phyloP scores from a whole-genome alignment of 306 rosid genomes.

The Acmispon strigosus region DNA sequence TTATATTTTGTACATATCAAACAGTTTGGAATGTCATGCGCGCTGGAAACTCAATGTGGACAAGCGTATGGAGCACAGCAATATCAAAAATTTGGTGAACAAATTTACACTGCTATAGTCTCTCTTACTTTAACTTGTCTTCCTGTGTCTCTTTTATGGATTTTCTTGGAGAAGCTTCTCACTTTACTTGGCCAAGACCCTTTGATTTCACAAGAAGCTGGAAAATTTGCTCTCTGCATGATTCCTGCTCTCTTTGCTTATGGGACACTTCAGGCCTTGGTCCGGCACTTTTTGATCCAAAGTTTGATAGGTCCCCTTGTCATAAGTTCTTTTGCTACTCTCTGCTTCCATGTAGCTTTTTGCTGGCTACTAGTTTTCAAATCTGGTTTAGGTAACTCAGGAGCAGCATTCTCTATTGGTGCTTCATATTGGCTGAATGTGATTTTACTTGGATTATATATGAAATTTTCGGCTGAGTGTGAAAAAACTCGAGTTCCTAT shows the following conservation, averaged over 20 bases:
- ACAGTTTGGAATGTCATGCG: conserved; percentile 69
- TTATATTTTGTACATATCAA: not conserved
- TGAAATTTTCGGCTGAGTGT: conserved; percentile 43
- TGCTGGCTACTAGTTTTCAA: conserved; percentile 74
- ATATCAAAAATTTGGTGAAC: conserved; percentile 47
- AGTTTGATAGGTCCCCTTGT: conserved; percentile 55
- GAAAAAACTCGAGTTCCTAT: conserved; percentile 42
- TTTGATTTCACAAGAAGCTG: conserved; percentile 64
- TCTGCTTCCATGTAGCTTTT: conserved; percentile 54
- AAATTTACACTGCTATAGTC: conserved; percentile 46
- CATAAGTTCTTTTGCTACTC: conserved; percentile 34
- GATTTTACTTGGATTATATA: conserved; percentile 43
- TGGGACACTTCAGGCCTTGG: conserved; percentile 52
- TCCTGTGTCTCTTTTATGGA: conserved; percentile 61
- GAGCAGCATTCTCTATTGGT: conserved; percentile 75
- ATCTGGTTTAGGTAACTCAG: conserved; percentile 45
- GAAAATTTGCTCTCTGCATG: conserved; percentile 50
- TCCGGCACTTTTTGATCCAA: conserved; percentile 61
- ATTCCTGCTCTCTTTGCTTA: conserved; percentile 80
- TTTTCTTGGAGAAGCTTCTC: conserved; percentile 47
- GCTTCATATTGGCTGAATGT: conserved; percentile 80
- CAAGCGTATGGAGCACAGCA: conserved; percentile 68
- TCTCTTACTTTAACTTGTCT: conserved; percentile 48
- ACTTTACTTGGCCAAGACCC: conserved; percentile 74
- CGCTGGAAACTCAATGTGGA: conserved; percentile 59